These are phyloP conservation scores for Penicillium arizonense DNA, from an alignment of 495 filamentous ascomycete species.

Conservation along the genomic window DNA sequence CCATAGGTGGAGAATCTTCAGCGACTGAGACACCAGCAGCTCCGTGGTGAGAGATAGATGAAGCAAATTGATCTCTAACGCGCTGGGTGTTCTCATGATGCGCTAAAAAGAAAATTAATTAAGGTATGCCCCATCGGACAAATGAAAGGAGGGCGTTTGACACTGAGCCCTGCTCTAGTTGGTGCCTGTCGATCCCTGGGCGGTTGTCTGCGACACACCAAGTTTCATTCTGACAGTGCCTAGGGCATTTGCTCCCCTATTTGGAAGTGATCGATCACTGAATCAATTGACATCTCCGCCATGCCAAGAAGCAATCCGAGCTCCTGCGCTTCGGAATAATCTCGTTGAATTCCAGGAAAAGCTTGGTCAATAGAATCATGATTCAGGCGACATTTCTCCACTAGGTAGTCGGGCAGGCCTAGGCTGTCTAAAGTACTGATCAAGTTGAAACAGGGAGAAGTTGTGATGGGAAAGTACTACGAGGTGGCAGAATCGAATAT, in stretches of 20 bases:
- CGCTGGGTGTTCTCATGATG: slow-evolving; percentile 11
- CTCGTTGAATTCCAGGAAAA: slow-evolving; percentile 9
- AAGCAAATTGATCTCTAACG: slow-evolving; percentile 18
- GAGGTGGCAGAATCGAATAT: no score
- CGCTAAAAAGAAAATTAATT: slow-evolving; percentile 16
- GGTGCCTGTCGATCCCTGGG: slow-evolving; percentile 23
- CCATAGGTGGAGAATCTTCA: slow-evolving; percentile 30
- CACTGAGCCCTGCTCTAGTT: slow-evolving; percentile 10
- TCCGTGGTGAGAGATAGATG: slow-evolving; percentile 38
- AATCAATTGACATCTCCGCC: slow-evolving; percentile 11
- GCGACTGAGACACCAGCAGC: slow-evolving; percentile 17
- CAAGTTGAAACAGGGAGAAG: neutral
- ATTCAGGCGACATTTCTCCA: neutral
- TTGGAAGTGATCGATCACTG: slow-evolving; percentile 3
- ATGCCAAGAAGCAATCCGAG: slow-evolving; percentile 17
- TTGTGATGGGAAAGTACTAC: no score
- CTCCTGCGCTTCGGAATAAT: slow-evolving; percentile 15
- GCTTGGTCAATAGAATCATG: slow-evolving; percentile 1
- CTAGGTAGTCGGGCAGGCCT: neutral
- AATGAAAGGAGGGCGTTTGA: slow-evolving; percentile 5
- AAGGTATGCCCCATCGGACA: slow-evolving; percentile 10
- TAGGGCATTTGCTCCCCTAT: slow-evolving; percentile 9
- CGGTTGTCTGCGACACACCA: slow-evolving; percentile 32
- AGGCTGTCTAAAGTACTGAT: neutral
- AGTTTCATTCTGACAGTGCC: slow-evolving; percentile 29